These are phyloP conservation scores for Pseudognaphalium luteoalbum DNA, from an alignment of 129 eudicot genomes.

Conservation along the genomic window DNA sequence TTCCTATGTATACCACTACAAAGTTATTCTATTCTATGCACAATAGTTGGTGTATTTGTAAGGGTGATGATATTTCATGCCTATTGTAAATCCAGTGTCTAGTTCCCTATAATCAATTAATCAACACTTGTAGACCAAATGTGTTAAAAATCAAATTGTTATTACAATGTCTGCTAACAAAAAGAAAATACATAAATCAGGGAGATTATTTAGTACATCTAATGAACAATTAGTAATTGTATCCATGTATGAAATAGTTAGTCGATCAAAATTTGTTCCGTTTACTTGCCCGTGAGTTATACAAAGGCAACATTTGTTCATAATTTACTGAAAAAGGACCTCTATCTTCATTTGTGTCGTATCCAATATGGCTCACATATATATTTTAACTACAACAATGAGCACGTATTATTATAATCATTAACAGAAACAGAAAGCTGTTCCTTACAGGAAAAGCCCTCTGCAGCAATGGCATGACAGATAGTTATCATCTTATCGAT, in stretches of 20 bases:
- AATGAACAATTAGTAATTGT: not conserved
- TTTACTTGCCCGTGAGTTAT: constrained; percentile 18
- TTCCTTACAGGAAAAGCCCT: constrained; percentile 31
- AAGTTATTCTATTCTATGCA: too few relatives aligned
- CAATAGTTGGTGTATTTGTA: not conserved
- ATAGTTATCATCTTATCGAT: constrained; percentile 43
- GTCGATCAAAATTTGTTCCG: constrained; percentile 26
- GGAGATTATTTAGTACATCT: not conserved
- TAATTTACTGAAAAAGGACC: constrained; percentile 4
- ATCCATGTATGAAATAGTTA: constrained; percentile 20
- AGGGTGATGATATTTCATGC: not conserved
- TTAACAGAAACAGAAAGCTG: constrained; percentile 5
- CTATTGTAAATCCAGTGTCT: not conserved
- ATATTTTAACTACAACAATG: constrained; percentile 20
- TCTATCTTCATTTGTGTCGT: constrained; percentile 27
- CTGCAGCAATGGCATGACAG: constrained; percentile 10
- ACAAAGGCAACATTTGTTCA: constrained; percentile 5
- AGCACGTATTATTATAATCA: constrained; percentile 8
- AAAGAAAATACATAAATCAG: constrained; percentile 10
- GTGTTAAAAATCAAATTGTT: not conserved
- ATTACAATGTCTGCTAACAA: constrained; percentile 1
- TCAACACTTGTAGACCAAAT: constrained; percentile 11
- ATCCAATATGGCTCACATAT: constrained; percentile 25
- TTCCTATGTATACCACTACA: too few relatives aligned
- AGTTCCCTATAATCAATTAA: not conserved